Evolutionary conservation across 352 stramenopile species (phyloP), one percentile per base, ranked within the genome.

Genomic region (Hyaloperonospora arabidopsidis): DNA sequence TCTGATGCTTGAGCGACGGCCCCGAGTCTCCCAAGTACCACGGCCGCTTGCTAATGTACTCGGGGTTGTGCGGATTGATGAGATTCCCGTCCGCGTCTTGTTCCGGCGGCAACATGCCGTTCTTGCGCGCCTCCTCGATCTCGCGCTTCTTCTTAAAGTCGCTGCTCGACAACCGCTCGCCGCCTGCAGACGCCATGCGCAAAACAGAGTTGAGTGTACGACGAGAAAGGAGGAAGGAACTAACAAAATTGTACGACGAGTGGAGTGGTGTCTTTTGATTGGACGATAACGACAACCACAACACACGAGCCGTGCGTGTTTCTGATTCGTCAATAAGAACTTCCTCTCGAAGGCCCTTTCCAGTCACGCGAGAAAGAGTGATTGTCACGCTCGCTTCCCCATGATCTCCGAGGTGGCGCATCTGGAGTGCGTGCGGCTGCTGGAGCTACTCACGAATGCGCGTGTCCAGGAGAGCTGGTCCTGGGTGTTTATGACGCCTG

Each of bases 31-130:
- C 96, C 44, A 98, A 74, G 74, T 99, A 99, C 97, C 97, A 99
- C 47, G 97, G 97, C 60, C 93, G 84, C 73, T 99, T 98, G 44
- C 88, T 98, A 65, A 99, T 98, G 76, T 98, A 99, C 73, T 99
- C 95, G 40, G 97, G 97, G 70, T 99, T 99, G 82, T 99, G 96
- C 38, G 96, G 96, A 74, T 99, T 99, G 68, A 99, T 98, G 63
- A 98, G 97, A 55, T 95, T 94, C 18, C 95, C 95, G 19, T 96
- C 84, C 17, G 84, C 78, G 64, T 97, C 87, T 63, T 95, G 68
- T 68, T 93, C 84, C 0, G 87, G 86, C 17, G 82, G 84, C 48
- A 93, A 62, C 54, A 75, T 89, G n/a, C 87, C 87, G 40, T 88
- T 88, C 69, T 94, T 92, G 28, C 87, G 79, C 54, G 86, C 87